Evolutionary conservation across 2,329 filamentous ascomycete genomes (phyloP), one percentile per base, ranked within the genome.

Genomic region (Calycina marina): DNA sequence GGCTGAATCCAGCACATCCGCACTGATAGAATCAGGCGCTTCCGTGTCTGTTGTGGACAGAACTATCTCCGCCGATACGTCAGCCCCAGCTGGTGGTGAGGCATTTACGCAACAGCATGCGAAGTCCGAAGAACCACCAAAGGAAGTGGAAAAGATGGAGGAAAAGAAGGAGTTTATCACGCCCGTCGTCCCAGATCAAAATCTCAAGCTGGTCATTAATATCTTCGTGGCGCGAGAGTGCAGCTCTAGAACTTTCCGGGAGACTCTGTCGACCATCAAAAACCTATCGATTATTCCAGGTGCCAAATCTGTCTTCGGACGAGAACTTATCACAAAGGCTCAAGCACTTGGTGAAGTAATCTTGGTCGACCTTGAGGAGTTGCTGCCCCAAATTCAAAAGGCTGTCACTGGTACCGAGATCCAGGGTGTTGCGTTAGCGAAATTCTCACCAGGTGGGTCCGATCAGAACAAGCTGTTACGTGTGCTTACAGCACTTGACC

Each of bases 251-350:
- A 96, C 90, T 0, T 98, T 98, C 67, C 82, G 90, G 52, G 92
- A 96, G 56, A 96, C 90, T 1, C 70, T 98, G 33, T 90, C 88
- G 11, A 92, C 92, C n/a, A 93, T 98, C 63, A 96, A 93, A 61
- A 94, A 96, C 50, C 68, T 98, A 26, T 96, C 86, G 4, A 77
- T 82, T 24, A 90, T 98, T 39, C 85, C 88, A 11, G 84, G 80
- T 9, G 85, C 88, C 12, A 90, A 92, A 57, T 72, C 80, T 32
- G 68, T 84, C 8, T 96, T 98, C 53, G 90, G 90, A n/a, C 77
- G 81, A 44, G 88, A 98, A 57, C 68, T 98, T 31, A 82, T 93
- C 37, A 69, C 72, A 30, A 88, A 94, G 56, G 86, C 90, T 30
- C 81, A 88, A 47, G 63, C 73, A 30, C 62, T 98, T 16, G 93